phyloP scores from a whole-genome alignment of 192 early-diverging fungal genomes.

The Hyaloraphidium curvatum region DNA sequence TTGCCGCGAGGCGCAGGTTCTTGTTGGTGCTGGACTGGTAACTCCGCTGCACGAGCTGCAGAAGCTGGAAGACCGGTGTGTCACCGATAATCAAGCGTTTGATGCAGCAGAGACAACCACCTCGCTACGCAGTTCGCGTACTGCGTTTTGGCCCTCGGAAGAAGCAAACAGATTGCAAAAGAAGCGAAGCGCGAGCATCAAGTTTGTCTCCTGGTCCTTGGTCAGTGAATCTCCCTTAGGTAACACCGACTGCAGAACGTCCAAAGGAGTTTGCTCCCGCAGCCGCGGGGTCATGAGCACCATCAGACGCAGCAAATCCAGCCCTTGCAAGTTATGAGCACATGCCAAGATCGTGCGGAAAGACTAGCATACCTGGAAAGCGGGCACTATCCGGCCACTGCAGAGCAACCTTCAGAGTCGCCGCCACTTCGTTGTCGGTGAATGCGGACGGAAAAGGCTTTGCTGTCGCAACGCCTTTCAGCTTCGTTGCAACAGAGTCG shows the following conservation, averaged over 20 bases:
- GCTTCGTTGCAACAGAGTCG: slow-evolving; percentile 3
- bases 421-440: slow-evolving; percentile 17
- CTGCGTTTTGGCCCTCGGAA: not conserved
- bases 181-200: slow-evolving; percentile 6
- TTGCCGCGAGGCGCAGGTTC: not conserved
- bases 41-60: not conserved
- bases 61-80: too few species aligned
- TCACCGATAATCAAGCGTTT: not conserved
- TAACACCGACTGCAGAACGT: not conserved
- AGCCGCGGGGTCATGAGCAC: slow-evolving; percentile 26
- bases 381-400: slow-evolving; percentile 47
- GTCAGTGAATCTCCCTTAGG: not conserved
- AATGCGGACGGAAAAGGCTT: slow-evolving; percentile 7
- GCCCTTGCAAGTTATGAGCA: slow-evolving; percentile 6
- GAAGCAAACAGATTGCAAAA: not conserved
- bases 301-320: slow-evolving; percentile 64
- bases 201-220: slow-evolving; percentile 3
- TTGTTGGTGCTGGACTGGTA: not conserved
- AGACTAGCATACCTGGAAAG: slow-evolving; percentile 38
- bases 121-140: not conserved
- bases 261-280: not conserved
- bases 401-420: slow-evolving; percentile 30
- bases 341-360: not conserved
- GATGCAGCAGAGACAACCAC: not conserved
- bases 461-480: not conserved